Base-by-base conservation (phyloP, 2,329 filamentous ascomycete genomes). In the Penicillium sp. region DNA sequence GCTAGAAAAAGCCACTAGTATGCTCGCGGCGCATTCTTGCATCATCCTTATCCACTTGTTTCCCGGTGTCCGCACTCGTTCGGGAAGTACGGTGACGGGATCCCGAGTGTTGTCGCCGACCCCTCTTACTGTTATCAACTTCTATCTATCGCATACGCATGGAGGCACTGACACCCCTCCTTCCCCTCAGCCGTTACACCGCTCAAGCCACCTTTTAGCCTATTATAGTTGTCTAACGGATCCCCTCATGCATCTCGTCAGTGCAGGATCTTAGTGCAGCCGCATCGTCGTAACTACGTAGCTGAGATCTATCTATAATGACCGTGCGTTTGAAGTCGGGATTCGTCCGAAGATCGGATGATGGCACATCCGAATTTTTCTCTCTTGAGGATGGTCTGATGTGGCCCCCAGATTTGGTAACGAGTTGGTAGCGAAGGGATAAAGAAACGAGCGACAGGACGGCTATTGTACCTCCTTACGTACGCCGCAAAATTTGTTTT, bases 21-120 rank as follows among this genome's bases (percentile, higher is more conserved):
- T 33, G 56, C 47, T 43, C 43, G 35, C 59, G 56, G 59, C 37
- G 59, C 58, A 61, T 61, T 61, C 56, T 61, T 58, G 56, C 59
- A 53, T 59, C 59, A 61, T 59, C 50, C 16, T 37, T 19, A 4
- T 35, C 50, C 47, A 52, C 52, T 52, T 51, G 26, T 31, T 37
- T 41, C 22, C 26, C 46, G 35, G 45, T 21, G 27, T 47, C 50
- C 43, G 24, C 24, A 8, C 53, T 44, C 29, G 11, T 49, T 56
- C 50, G 56, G 59, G 41, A 50, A 27, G 27, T 24, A 47, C 56
- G 56, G 52, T 61, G 56, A 60, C 58, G 58, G 58, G 14, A 49
- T 47, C 33, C 35, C 48, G 56, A 46, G 27, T 26, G 11, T 13
- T 10, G 19, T 52, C 31, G 44, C 29, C 44, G 46, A 21, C 29